Evolutionary conservation across 2,329 filamentous ascomycete genomes (phyloP).

Genomic region (Paraphoma chrysanthemicola): DNA sequence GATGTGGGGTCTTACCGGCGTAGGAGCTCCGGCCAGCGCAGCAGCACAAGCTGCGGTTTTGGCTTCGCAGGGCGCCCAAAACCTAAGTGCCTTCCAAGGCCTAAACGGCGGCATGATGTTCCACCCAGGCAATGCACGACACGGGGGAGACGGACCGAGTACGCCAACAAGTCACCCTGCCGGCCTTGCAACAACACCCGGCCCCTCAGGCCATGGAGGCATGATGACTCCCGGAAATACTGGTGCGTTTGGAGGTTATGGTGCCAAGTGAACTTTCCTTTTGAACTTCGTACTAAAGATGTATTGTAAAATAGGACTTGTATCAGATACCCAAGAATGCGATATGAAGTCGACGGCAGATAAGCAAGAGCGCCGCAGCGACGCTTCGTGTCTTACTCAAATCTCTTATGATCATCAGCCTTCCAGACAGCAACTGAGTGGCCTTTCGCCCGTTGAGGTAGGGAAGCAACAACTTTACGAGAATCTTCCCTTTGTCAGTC

Average conservation of each 20-base stretch:
- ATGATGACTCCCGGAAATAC: constrained; percentile 81
- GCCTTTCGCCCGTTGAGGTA: no score
- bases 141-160: constrained; percentile 65
- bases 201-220: constrained; percentile 64
- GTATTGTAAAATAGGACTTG: constrained; percentile 10
- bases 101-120: constrained; percentile 49
- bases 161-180: constrained; percentile 69
- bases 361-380: no score
- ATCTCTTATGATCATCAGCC: no score
- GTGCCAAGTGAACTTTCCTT: constrained; percentile 38
- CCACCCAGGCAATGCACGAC: constrained; percentile 48
- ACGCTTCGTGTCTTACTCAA: no score
- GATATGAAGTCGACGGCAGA: background rate
- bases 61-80: constrained; percentile 51
- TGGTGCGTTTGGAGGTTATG: constrained; percentile 72
- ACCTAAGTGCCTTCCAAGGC: constrained; percentile 37
- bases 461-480: no score
- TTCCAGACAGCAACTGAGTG: no score
- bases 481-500: no score
- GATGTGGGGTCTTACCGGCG: constrained; percentile 86
- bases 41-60: constrained; percentile 55
- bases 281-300: constrained; percentile 7
- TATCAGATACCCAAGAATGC: constrained; percentile 10
- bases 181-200: constrained; percentile 58
- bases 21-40: constrained; percentile 62